phyloP scores from a whole-genome alignment of 768 basidiomycete species.

The Melanogaster broomeanus region DNA sequence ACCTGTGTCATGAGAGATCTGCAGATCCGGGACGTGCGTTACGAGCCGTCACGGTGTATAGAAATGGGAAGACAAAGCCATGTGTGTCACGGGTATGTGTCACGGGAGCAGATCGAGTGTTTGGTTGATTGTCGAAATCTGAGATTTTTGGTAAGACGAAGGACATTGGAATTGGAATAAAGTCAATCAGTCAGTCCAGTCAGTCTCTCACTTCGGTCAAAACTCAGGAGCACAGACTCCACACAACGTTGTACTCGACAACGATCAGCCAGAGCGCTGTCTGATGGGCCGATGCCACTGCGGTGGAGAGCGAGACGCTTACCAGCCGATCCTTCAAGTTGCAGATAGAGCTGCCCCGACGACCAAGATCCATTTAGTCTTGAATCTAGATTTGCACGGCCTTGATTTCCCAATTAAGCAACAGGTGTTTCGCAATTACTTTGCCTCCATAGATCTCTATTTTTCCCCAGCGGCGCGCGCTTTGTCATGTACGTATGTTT shows the following conservation, averaged over 20 bases:
- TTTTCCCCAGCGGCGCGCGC: conserved; percentile 5
- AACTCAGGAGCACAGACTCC: too few relatives aligned
- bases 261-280: too few relatives aligned
- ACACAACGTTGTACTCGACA: too few relatives aligned
- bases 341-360: not conserved
- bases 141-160: conserved; percentile 9
- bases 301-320: too few relatives aligned
- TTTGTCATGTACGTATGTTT: conserved; percentile 26
- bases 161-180: not conserved
- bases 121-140: conserved; percentile 17
- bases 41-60: too few relatives aligned
- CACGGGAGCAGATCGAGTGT: conserved; percentile 15
- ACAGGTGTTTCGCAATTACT: not conserved
- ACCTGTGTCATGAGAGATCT: conserved; percentile 28
- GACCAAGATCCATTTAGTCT: not conserved
- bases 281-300: too few relatives aligned
- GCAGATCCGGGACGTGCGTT: conserved; percentile 22
- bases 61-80: conserved; percentile 11
- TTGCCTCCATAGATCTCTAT: conserved; percentile 9
- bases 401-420: conserved; percentile 4
- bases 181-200: too few relatives aligned
- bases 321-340: not conserved
- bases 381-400: not conserved
- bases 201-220: too few relatives aligned
- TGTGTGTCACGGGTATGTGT: conserved; percentile 16